Evolutionary conservation across 768 basidiomycete species (phyloP).

Genomic region (Leucocoprinus leucothites): DNA sequence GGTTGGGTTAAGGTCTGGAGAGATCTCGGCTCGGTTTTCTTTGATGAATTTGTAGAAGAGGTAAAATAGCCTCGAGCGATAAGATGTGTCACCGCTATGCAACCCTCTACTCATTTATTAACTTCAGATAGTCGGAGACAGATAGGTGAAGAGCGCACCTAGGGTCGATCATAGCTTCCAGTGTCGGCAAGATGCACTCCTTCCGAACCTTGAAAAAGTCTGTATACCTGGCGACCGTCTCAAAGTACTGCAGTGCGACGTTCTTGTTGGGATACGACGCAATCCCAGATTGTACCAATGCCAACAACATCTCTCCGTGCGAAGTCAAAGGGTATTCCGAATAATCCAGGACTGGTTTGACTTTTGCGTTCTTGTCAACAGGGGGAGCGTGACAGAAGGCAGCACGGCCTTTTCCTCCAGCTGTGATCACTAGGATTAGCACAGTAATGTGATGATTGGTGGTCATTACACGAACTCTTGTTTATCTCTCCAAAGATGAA

Average conservation of each 20-base stretch:
- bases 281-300: slow-evolving; percentile 81
- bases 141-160: slow-evolving; percentile 47
- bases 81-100: slow-evolving; percentile 68
- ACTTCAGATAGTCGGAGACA: neutral
- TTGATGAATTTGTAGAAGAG: slow-evolving; percentile 91
- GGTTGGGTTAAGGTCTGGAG: slow-evolving; percentile 62
- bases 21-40: slow-evolving; percentile 76
- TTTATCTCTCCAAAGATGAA: slow-evolving; percentile 93
- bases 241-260: slow-evolving; percentile 90
- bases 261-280: slow-evolving; percentile 79
- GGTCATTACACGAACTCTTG: slow-evolving; percentile 57
- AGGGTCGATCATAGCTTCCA: slow-evolving; percentile 83
- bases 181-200: slow-evolving; percentile 80
- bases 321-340: slow-evolving; percentile 81
- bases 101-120: slow-evolving; percentile 58
- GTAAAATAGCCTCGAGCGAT: slow-evolving; percentile 83
- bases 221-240: slow-evolving; percentile 85
- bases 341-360: slow-evolving; percentile 61
- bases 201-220: slow-evolving; percentile 97
- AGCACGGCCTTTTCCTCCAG: slow-evolving; percentile 75
- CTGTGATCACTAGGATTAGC: slow-evolving; percentile 30
- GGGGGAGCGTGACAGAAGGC: slow-evolving; percentile 82
- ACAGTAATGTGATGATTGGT: neutral
- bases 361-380: slow-evolving; percentile 58
- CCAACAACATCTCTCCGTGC: slow-evolving; percentile 86